Conservation (phyloP, 805 yeast species). For the Brettanomyces sp. region DNA sequence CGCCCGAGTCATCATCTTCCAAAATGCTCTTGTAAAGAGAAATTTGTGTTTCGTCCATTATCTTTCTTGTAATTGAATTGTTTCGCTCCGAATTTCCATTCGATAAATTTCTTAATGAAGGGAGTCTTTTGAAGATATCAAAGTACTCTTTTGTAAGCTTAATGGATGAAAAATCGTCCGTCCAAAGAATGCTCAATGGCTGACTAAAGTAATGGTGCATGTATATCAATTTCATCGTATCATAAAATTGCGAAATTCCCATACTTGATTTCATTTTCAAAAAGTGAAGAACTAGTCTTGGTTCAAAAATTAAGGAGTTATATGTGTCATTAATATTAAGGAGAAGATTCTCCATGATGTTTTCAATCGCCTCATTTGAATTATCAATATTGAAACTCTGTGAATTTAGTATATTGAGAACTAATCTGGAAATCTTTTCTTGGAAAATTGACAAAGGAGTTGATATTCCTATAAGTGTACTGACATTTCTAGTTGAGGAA, state of each 20-base stretch:
- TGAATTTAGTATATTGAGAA: conserved; percentile 16
- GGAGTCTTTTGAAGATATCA: conserved; percentile 19
- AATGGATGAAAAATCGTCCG: conserved; percentile 18
- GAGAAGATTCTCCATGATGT: conserved; percentile 23
- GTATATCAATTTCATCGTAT: conserved; percentile 23
- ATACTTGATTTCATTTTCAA: conserved; percentile 16
- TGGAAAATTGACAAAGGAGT: conserved; percentile 26
- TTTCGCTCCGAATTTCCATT: conserved; percentile 1
- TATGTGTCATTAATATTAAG: conserved; percentile 23
- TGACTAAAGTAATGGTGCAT: conserved; percentile 27
- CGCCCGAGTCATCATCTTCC: conserved; percentile 10
- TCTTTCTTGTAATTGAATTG: not conserved
- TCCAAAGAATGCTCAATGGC: conserved; percentile 26
- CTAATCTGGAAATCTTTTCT: conserved; percentile 22
- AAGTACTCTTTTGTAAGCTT: conserved; percentile 16
- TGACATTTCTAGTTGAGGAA: conserved; percentile 9
- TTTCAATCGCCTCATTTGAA: conserved; percentile 21
- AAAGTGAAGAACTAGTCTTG: conserved; percentile 19
- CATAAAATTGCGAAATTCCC: conserved; percentile 21
- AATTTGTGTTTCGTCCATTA: conserved; percentile 3
- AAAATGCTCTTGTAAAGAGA: conserved; percentile 14
- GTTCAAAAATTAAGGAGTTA: conserved; percentile 25
- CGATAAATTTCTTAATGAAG: conserved; percentile 18
- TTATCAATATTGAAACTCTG: conserved; percentile 22
- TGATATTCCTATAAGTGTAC: conserved; percentile 24